Conservation (phyloP, 202 grass and related monocot species). For the Brachypodium distachyon region DNA sequence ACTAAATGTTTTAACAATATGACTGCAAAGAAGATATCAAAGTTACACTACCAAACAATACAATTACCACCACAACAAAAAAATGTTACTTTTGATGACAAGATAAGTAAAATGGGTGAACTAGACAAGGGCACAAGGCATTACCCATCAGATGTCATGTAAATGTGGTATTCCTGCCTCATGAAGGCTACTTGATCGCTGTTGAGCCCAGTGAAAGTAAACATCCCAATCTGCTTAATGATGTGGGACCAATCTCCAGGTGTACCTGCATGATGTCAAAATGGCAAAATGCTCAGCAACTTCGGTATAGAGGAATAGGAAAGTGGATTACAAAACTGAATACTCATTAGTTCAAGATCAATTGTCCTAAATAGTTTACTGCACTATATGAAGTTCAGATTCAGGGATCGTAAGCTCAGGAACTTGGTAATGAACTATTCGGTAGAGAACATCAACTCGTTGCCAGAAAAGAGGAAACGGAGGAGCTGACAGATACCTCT, state of each 20-base stretch:
- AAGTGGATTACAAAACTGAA: background rate
- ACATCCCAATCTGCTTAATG: slow-evolving; percentile 99
- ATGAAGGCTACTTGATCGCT: slow-evolving; percentile 90
- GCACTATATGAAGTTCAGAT: background rate
- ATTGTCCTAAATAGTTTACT: background rate
- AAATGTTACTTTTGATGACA: background rate
- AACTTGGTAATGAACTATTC: background rate
- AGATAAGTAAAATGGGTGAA: background rate
- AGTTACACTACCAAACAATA: background rate
- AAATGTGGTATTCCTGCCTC: slow-evolving; percentile 95
- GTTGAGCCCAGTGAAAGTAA: slow-evolving; percentile 97
- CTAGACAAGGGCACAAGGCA: background rate
- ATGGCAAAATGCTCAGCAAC: slow-evolving; percentile 1
- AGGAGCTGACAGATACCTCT: slow-evolving; percentile 53
- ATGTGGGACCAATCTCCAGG: slow-evolving; percentile 98
- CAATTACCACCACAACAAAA: background rate
- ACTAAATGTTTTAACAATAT: background rate
- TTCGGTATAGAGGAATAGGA: background rate
- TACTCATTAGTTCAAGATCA: background rate
- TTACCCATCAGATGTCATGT: slow-evolving; percentile 99
- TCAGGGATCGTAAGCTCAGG: background rate
- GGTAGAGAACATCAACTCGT: background rate
- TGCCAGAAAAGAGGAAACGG: background rate
- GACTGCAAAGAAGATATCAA: background rate
- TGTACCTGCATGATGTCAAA: slow-evolving; percentile 54